These are phyloP conservation scores for Alliaria petiolata DNA, from an alignment of 345 rosid species.

Conservation along the genomic window DNA sequence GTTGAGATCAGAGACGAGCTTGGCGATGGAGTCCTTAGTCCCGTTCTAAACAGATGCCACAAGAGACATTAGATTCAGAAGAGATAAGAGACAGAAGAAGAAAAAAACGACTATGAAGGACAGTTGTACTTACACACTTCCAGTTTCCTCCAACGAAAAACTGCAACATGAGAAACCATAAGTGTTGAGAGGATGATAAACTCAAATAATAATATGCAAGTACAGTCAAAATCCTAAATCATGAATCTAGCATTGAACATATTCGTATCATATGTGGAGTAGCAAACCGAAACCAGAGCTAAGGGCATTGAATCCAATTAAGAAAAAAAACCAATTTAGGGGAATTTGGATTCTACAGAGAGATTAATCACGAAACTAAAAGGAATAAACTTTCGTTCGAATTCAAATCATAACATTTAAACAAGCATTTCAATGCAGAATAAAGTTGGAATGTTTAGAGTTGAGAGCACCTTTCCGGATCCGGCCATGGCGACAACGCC, in stretches of 20 bases:
- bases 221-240: not conserved
- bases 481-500: conserved; percentile 84
- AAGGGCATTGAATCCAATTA: not conserved
- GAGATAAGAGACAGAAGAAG: not conserved
- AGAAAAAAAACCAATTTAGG: not conserved
- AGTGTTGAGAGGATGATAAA: not conserved
- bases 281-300: not conserved
- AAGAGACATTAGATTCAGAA: not conserved
- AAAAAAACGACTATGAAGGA: not conserved
- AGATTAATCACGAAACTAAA: not conserved
- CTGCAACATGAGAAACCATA: conserved; percentile 47
- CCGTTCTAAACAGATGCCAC: conserved; percentile 58
- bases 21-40: conserved; percentile 79
- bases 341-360: not conserved
- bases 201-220: not conserved
- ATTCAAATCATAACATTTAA: not conserved
- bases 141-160: conserved; percentile 99
- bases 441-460: not conserved
- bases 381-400: not conserved
- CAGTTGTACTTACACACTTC: conserved; percentile 80
- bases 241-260: not conserved
- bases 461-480: conserved; percentile 63
- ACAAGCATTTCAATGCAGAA: not conserved
- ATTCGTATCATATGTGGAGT: not conserved
- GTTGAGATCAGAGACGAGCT: conserved; percentile 92